Conservation (phyloP, 371 early-diverging fungal genomes). For the Mucor piriformis region DNA sequence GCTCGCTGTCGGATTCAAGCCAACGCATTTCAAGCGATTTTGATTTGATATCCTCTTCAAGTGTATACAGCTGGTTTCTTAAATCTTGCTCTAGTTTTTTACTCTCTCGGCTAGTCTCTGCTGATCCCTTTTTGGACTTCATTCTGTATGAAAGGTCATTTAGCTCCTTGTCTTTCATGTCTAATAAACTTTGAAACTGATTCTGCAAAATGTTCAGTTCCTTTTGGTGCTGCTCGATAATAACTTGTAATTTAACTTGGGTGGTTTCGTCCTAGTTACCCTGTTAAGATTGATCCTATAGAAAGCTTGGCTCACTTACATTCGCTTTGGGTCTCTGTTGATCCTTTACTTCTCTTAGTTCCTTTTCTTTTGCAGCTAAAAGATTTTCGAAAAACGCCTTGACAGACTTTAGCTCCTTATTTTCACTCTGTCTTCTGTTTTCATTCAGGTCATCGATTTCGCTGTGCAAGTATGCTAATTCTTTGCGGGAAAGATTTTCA, state of each 20-base stretch:
- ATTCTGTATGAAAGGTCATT: conserved; percentile 18
- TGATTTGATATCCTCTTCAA: conserved; percentile 27
- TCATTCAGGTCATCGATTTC: not conserved
- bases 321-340: not conserved
- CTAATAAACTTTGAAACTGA: conserved; percentile 42
- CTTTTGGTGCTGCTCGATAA: conserved; percentile 39
- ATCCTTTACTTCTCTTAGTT: not conserved
- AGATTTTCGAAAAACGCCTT: not conserved
- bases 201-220: conserved; percentile 38
- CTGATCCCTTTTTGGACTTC: conserved; percentile 28
- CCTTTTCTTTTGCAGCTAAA: not conserved
- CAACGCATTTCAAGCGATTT: conserved; percentile 37
- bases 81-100: conserved; percentile 1
- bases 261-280: not conserved
- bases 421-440: not conserved
- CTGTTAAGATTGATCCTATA: not conserved
- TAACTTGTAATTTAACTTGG: conserved; percentile 25
- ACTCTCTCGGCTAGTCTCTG: conserved; percentile 21
- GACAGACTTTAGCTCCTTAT: not conserved
- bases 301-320: not conserved
- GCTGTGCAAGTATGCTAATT: too few species aligned
- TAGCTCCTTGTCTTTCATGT: conserved; percentile 45
- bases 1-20: conserved; percentile 37
- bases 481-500: not conserved
- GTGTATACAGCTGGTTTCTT: conserved; percentile 8